Conservation (phyloP, 257 asterid genomes). For the Nicotiana benthamiana region DNA sequence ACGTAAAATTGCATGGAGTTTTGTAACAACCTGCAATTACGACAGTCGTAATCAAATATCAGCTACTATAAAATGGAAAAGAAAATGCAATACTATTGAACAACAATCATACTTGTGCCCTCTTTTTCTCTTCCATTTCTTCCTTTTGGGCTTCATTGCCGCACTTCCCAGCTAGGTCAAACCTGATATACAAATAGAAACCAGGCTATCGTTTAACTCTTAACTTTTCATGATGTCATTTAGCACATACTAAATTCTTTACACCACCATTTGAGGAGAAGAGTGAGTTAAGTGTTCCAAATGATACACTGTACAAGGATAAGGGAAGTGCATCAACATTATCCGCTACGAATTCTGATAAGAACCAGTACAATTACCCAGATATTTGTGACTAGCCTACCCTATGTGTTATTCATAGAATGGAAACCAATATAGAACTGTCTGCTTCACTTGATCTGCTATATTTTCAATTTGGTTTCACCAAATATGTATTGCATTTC, state of each 20-base stretch:
- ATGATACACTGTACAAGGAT: background rate
- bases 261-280: background rate
- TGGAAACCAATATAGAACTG: background rate
- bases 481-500: background rate
- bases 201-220: background rate
- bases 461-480: background rate
- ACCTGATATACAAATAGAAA: constrained; percentile 40
- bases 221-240: background rate
- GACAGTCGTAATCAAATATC: constrained; percentile 2
- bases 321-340: background rate
- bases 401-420: background rate
- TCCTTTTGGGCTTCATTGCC: constrained; percentile 53
- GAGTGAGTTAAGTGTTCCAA: background rate
- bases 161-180: constrained; percentile 82
- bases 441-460: background rate
- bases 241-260: background rate
- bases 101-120: constrained; percentile 51
- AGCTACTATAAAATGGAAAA: background rate
- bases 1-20: constrained; percentile 87
- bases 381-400: background rate
- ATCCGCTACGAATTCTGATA: background rate
- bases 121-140: constrained; percentile 80
- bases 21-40: constrained; percentile 70
- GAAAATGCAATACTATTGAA: background rate
- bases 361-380: background rate